Base-by-base conservation (phyloP, 768 basidiomycete genomes). In the Udeniomyces megalosporus region DNA sequence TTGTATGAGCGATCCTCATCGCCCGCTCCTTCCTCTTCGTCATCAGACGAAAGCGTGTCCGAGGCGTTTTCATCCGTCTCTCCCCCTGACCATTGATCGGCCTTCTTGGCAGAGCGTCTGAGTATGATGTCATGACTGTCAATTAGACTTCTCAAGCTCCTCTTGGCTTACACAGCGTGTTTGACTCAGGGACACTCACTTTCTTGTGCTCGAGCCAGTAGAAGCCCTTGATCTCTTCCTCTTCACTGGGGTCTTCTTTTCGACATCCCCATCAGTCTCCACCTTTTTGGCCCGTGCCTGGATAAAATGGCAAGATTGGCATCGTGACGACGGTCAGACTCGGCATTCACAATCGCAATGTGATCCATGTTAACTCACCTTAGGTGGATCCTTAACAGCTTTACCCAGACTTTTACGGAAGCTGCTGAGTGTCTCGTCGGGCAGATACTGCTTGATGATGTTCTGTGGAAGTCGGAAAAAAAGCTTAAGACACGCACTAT, bases 1-100 rank as follows among this genome's bases (percentile, higher is more conserved):
- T 4, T 26, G 7, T 53, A 20, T 22, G 31, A 17, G 8, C 8
- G 15, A 35, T 66, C 52, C 31, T 61, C 60, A n/a, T 66, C 64
- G 31, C 64, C 65, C 31, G 60, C 62, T 15, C 68, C 67, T 45
- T 53, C 57, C n/a, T 66, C 65, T 29, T 59, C 65, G 32, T 66
- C 60, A n/a, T n/a, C n/a, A n/a, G n/a, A n/a, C 17, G 62, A 66
- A 45, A 63, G 61, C 15, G 67, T 63, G 12, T 64, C 69, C 28
- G 61, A 53, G 5, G 68, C 68, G 17, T 70, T 67, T 17, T 65
- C 67, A 22, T 54, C 64, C 7, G 66, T 47, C 35, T 51, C 22
- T 31, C 32, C 31, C 32, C 62, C 58, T n/a, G 57, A 51, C 52
- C 61, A 61, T 53, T 53, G 45, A 24, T 15, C 60, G 46, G 56